phyloP scores from a whole-genome alignment of 441 rosid genomes.

The Viola pubescens region DNA sequence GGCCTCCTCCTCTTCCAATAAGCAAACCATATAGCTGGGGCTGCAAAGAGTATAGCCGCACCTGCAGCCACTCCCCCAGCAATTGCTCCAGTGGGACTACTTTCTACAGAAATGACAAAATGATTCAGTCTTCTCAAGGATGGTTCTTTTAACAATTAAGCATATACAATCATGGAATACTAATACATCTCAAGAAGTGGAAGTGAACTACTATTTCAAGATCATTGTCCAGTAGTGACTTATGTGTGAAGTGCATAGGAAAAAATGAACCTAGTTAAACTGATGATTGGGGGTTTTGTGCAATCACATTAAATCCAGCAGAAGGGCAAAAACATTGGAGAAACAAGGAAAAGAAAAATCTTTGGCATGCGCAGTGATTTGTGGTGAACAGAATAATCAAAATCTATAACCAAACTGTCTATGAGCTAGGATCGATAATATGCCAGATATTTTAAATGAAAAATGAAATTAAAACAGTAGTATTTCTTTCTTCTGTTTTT shows the following conservation, averaged over 20 bases:
- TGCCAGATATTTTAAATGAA: too few species aligned
- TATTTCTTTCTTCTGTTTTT: too few species aligned
- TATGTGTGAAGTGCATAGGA: background rate
- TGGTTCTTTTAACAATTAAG: background rate
- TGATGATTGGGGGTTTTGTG: too few species aligned
- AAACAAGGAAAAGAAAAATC: too few species aligned
- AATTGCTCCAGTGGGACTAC: conserved; percentile 63
- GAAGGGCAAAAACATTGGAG: too few species aligned
- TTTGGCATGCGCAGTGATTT: too few species aligned
- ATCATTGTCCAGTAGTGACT: background rate
- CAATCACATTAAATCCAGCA: too few species aligned
- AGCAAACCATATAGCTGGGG: conserved; percentile 80
- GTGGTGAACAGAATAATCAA: too few species aligned
- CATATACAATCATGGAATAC: background rate
- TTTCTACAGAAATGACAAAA: conserved; percentile 39
- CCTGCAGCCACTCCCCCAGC: conserved; percentile 95
- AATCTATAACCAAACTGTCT: too few species aligned
- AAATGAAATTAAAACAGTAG: too few species aligned
- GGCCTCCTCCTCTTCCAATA: conserved; percentile 81
- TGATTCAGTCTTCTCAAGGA: background rate
- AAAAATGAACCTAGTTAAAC: background rate
- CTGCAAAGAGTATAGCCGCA: conserved; percentile 81
- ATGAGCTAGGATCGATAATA: too few species aligned
- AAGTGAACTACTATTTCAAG: background rate
- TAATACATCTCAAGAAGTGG: background rate